Conservation (phyloP, 1,284 basidiomycete species). For the Schizophyllum commune region DNA sequence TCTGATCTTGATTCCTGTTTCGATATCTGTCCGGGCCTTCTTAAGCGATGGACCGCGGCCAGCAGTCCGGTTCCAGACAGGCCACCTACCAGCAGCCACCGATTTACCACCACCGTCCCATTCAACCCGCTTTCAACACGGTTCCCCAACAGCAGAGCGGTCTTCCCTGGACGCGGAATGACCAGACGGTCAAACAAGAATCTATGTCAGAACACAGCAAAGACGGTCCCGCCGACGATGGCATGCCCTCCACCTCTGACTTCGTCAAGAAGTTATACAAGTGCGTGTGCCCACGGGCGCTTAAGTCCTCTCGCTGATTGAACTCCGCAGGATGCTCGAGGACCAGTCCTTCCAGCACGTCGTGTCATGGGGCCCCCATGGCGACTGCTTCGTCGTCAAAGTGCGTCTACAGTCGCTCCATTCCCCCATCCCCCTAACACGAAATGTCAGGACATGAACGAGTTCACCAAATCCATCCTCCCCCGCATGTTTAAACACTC, state of each 20-base stretch:
- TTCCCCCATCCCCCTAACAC: neutral
- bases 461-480: constrained; percentile 65
- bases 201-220: constrained; percentile 3
- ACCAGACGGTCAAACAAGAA: neutral
- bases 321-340: constrained; percentile 72
- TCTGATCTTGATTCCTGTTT: neutral
- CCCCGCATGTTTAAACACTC: constrained; percentile 96
- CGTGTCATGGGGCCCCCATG: constrained; percentile 82
- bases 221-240: constrained; percentile 13
- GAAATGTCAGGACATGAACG: constrained; percentile 78
- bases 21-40: neutral
- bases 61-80: neutral
- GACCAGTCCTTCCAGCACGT: constrained; percentile 68
- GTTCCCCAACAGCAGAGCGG: neutral
- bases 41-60: neutral
- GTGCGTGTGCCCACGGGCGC: constrained; percentile 32
- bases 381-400: constrained; percentile 92
- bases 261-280: constrained; percentile 97
- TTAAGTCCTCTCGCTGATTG: constrained; percentile 6
- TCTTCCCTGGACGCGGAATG: neutral
- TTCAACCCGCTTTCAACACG: neutral
- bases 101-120: neutral
- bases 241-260: constrained; percentile 65
- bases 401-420: constrained; percentile 22
- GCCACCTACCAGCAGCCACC: neutral